A percentile compares a stretch with the other conserved stretches of the same genome.
Conservation (phyloP, 768 basidiomycete genomes). For the Sarcomyxa edulis region DNA sequence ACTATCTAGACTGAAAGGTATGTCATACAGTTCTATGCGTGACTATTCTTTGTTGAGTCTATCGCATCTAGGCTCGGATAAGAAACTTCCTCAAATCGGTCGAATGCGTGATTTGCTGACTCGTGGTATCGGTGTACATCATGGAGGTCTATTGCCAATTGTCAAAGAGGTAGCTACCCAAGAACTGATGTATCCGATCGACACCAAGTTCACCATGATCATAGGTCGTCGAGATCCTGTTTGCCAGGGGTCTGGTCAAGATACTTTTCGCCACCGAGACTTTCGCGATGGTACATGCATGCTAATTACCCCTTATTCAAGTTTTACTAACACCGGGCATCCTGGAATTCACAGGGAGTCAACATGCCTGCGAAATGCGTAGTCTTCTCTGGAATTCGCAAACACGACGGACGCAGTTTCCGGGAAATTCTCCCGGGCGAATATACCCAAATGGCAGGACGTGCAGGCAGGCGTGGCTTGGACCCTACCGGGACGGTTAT, state of each 20-base stretch:
- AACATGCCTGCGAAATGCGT: conserved; percentile 99
- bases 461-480: conserved; percentile 92
- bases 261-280: conserved; percentile 98
- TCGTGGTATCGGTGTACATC: conserved; percentile 95
- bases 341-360: conserved; percentile 82
- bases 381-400: conserved; percentile 91
- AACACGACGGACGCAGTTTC: conserved; percentile 93
- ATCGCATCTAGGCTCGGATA: conserved; percentile 68
- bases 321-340: background rate
- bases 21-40: conserved; percentile 9
- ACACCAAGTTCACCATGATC: conserved; percentile 4
- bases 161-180: conserved; percentile 96
- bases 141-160: conserved; percentile 92
- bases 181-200: too few relatives aligned
- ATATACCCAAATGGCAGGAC: conserved; percentile 99
- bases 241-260: conserved; percentile 93
- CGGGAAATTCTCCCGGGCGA: conserved; percentile 87
- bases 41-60: conserved; percentile 5
- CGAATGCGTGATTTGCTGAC: conserved; percentile 86
- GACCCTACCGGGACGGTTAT: conserved; percentile 96
- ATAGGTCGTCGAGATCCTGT: conserved; percentile 93
- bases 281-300: conserved; percentile 85
- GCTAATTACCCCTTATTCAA: background rate
- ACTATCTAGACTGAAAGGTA: conserved; percentile 85
- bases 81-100: conserved; percentile 86